Base-by-base conservation (phyloP, 768 basidiomycete species). In the Leucocoprinus birnbaumii region DNA sequence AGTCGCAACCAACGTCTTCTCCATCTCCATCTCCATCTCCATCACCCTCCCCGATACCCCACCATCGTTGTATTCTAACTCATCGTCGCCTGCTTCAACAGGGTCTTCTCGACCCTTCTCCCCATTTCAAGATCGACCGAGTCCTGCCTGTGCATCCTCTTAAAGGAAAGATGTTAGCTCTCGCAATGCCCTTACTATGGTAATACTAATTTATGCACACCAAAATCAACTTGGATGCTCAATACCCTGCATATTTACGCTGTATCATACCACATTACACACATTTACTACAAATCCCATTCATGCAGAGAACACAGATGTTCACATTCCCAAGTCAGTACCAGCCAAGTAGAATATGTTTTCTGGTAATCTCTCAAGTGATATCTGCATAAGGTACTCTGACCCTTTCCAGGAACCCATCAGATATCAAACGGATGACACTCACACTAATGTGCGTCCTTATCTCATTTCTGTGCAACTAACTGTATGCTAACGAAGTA, bases 151-250 rank as follows among this genome's bases (percentile, higher is more conserved):
- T 66, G 18, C 73, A 80, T 51, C 77, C 78, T 0, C 69, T 81
- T 43, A 86, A 86, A 66, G 64, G 66, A 5, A 81, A 84, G 65
- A 85, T 85, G 76, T 87, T 85, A 40, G 84, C 86, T 0, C 78
- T 80, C 57, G 86, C 86, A 10, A 70, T 79, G 1, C 82, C 84
- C 0, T 73, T 84, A 1, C 73, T 75, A 18, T 87, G 86, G 86
- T 87, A 76, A 74, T 64, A 45, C 37, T 22, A 63, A 59, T 60
- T 63, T 64, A 66, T 51, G 44, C 37, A 22, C 27, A 3, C 43
- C n/a, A 24, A 16, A 19, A 49, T 21, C 34, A 19, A 8, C n/a
- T 37, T 16, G 38, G 37, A 51, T 27, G n/a, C n/a, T n/a, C n/a
- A 2, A 24, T 51, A 19, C 25, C 22, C 50, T 31, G 31, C 31